Conservation (phyloP, 345 rosid species). For the Eucalyptus polybractea region DNA sequence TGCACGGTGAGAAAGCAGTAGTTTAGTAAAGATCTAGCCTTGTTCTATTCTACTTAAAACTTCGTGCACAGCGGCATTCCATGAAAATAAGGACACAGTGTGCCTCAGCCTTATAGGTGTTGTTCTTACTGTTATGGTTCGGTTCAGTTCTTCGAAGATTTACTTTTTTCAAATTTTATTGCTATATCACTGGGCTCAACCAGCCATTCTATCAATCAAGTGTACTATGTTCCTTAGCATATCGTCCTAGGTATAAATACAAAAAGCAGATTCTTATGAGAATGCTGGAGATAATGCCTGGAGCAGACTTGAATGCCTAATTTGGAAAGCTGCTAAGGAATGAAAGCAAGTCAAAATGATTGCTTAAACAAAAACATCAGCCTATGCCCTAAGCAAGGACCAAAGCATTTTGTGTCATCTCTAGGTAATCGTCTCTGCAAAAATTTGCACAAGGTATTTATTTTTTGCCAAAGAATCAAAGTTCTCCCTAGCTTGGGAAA, state of each 20-base stretch:
- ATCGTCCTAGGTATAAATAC: accelerated
- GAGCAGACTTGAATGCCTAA: not conserved
- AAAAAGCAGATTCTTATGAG: not conserved
- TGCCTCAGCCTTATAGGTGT: not conserved
- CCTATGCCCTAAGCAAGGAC: not conserved
- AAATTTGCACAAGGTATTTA: not conserved
- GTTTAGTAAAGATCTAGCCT: not conserved
- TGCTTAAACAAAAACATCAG: not conserved
- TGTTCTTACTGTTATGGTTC: not conserved
- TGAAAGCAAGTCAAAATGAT: not conserved
- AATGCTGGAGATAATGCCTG: not conserved
- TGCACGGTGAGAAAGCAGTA: slow-evolving; percentile 1
- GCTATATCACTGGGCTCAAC: not conserved
- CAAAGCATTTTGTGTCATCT: not conserved
- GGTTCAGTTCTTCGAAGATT: not conserved
- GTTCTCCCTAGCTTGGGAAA: not conserved
- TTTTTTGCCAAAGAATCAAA: not conserved
- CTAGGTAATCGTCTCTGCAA: not conserved
- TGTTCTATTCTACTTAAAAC: not conserved
- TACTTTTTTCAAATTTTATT: not conserved
- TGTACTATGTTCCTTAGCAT: not conserved
- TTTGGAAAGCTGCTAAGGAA: not conserved
- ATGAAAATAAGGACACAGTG: accelerated
- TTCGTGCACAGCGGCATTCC: not conserved
- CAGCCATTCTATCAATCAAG: not conserved